Evolutionary conservation across 768 basidiomycete genomes (phyloP).

Genomic region (Lactarius tabidus): DNA sequence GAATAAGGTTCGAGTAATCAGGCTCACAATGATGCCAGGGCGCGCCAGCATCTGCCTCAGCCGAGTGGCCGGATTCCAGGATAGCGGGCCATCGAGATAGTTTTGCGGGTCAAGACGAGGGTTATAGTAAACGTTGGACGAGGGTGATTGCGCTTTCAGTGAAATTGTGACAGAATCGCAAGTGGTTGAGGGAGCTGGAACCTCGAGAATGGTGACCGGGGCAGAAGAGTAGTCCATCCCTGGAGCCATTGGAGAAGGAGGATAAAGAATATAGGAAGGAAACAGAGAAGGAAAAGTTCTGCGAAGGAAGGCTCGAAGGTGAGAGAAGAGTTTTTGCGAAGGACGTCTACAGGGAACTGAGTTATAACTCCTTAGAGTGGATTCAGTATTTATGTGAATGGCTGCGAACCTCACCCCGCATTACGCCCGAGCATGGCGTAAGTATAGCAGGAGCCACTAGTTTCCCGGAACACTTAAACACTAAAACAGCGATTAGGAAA

Average conservation of each 20-base stretch:
- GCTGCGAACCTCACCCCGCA: not conserved
- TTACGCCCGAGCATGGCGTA: not conserved
- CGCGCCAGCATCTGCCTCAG: conserved; percentile 53
- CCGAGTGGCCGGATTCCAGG: conserved; percentile 63
- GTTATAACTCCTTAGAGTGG: no score
- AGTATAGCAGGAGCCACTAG: not conserved
- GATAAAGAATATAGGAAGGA: not conserved
- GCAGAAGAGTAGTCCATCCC: conserved; percentile 5
- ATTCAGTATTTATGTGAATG: not conserved
- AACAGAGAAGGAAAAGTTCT: not conserved
- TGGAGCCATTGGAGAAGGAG: conserved; percentile 5
- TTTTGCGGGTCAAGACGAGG: conserved; percentile 65
- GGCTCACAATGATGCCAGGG: conserved; percentile 69
- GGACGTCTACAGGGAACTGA: not conserved
- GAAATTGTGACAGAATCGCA: not conserved
- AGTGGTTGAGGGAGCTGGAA: not conserved
- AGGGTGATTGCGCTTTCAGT: conserved; percentile 12
- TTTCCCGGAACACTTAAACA: no score
- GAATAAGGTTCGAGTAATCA: not conserved
- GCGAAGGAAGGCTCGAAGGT: no score
- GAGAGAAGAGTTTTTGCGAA: not conserved
- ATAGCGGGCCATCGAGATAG: conserved; percentile 65
- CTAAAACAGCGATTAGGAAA: no score
- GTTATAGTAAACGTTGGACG: conserved; percentile 50
- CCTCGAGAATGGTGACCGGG: not conserved